These are phyloP conservation scores for Coemansia sp. DNA, from an alignment of 371 early-diverging fungal species.

Conservation along the genomic window DNA sequence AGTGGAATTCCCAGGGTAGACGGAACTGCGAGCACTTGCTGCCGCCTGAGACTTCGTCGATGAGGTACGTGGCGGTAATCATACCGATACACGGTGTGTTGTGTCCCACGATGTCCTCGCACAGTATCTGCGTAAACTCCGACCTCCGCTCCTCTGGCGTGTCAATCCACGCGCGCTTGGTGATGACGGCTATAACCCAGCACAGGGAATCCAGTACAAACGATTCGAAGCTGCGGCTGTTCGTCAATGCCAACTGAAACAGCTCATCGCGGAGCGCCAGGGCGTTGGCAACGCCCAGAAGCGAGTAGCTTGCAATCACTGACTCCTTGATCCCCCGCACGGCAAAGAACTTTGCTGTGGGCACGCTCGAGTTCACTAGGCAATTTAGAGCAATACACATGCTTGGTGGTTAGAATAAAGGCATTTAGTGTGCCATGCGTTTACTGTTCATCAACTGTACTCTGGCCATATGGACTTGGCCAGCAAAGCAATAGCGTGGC, in stretches of 20 bases:
- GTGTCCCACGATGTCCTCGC: slow-evolving; percentile 35
- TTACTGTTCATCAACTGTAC: no score
- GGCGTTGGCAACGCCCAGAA: slow-evolving; percentile 18
- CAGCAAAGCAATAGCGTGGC: background rate
- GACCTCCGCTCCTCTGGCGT: slow-evolving; percentile 23
- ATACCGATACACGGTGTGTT: slow-evolving; percentile 39
- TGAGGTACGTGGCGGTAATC: slow-evolving; percentile 29
- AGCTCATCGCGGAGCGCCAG: slow-evolving; percentile 39
- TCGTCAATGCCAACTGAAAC: slow-evolving; percentile 30
- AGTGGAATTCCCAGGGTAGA: slow-evolving; percentile 48
- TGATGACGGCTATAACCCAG: slow-evolving; percentile 45
- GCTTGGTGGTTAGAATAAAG: background rate
- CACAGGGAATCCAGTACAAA: slow-evolving; percentile 47
- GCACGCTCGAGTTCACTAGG: slow-evolving; percentile 30
- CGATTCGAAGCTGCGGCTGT: slow-evolving; percentile 29
- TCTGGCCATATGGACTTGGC: background rate
- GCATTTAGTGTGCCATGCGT: no score
- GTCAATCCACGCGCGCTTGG: slow-evolving; percentile 45
- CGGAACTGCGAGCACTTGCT: slow-evolving; percentile 47
- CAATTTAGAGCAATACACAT: background rate
- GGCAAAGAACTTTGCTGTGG: slow-evolving; percentile 48
- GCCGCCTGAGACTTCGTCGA: slow-evolving; percentile 45
- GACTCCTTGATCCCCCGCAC: slow-evolving; percentile 48
- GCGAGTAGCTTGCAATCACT: slow-evolving; percentile 29
- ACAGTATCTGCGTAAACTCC: slow-evolving; percentile 29